These are phyloP conservation scores for Didymella keratinophila DNA, from an alignment of 2,329 filamentous ascomycete species.

Conservation along the genomic window DNA sequence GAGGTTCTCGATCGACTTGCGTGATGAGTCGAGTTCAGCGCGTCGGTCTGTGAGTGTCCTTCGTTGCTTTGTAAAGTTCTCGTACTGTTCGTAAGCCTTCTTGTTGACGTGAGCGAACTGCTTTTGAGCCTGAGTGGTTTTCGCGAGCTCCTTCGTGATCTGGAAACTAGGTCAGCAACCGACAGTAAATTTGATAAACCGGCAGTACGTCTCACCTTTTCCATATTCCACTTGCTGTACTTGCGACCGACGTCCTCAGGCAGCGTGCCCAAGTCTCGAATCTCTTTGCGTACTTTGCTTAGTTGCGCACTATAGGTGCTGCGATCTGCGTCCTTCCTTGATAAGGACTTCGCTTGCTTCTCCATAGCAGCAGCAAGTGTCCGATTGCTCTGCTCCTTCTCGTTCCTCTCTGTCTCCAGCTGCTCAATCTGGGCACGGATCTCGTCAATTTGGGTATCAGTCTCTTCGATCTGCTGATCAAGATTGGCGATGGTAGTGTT, in stretches of 20 bases:
- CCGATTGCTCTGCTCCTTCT: conserved; percentile 75
- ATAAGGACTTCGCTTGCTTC: conserved; percentile 86
- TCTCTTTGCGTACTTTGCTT: conserved; percentile 83
- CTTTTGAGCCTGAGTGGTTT: conserved; percentile 90
- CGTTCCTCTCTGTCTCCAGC: conserved; percentile 65
- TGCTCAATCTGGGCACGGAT: conserved; percentile 63
- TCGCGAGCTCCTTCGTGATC: conserved; percentile 71
- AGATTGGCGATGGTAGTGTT: conserved; percentile 72
- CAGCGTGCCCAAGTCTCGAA: conserved; percentile 89
- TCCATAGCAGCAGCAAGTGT: conserved; percentile 81
- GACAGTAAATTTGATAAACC: not conserved
- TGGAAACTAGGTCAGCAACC: conserved; percentile 32
- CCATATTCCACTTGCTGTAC: conserved; percentile 82
- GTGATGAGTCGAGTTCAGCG: conserved; percentile 84
- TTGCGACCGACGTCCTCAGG: conserved; percentile 94
- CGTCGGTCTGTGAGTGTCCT: conserved; percentile 85
- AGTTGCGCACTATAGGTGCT: conserved; percentile 79
- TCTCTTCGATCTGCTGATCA: conserved; percentile 73
- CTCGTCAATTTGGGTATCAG: conserved; percentile 75
- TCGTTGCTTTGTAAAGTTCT: conserved; percentile 92
- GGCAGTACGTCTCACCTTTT: conserved; percentile 59
- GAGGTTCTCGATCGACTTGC: conserved; percentile 87
- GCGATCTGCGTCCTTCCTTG: conserved; percentile 90
- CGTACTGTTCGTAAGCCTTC: conserved; percentile 99
- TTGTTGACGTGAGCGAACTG: conserved; percentile 99